phyloP scores from a whole-genome alignment of 345 rosid species.

The Turnera subulata region DNA sequence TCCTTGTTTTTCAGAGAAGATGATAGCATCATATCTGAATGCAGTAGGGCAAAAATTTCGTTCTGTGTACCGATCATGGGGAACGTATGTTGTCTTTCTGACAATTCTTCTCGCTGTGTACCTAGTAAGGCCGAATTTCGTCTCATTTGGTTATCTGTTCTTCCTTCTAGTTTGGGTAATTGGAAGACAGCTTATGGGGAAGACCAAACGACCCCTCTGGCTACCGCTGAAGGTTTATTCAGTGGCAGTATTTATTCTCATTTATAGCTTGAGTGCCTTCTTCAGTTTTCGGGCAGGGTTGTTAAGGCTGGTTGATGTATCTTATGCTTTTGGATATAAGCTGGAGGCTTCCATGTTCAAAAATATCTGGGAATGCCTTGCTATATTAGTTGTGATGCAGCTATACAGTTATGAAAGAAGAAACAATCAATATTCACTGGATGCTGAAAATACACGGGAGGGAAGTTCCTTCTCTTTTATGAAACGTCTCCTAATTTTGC shows the following conservation, averaged over 20 bases:
- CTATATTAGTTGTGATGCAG: slow-evolving; percentile 39
- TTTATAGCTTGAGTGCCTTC: slow-evolving; percentile 33
- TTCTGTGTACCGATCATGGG: slow-evolving; percentile 41
- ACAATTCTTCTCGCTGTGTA: slow-evolving; percentile 42
- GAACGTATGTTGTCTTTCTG: slow-evolving; percentile 39
- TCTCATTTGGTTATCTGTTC: slow-evolving; percentile 38
- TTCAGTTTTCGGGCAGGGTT: slow-evolving; percentile 23
- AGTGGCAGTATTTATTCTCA: slow-evolving; percentile 24
- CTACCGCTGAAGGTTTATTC: slow-evolving; percentile 38
- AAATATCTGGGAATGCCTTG: slow-evolving; percentile 36
- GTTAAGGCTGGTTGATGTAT: slow-evolving; percentile 26
- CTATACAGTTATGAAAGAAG: slow-evolving; percentile 43
- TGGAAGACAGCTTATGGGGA: slow-evolving; percentile 41
- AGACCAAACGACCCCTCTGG: slow-evolving; percentile 36
- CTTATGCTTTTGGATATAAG: slow-evolving; percentile 28
- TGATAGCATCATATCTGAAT: slow-evolving; percentile 30
- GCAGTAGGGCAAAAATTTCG: slow-evolving; percentile 35
- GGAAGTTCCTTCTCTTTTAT: slow-evolving; percentile 10
- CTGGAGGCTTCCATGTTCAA: slow-evolving; percentile 29
- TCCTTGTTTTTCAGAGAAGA: slow-evolving; percentile 25
- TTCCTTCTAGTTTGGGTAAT: slow-evolving; percentile 43
- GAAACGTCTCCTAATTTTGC: slow-evolving; percentile 38
- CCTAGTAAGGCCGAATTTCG: slow-evolving; percentile 34
- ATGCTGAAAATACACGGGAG: slow-evolving; percentile 12
- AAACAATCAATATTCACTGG: slow-evolving; percentile 14